Percentiles rank a stretch among this genome's conserved stretches.
Conservation (phyloP, 2,329 filamentous ascomycete genomes). For the Aspergillus novoparasiticus region DNA sequence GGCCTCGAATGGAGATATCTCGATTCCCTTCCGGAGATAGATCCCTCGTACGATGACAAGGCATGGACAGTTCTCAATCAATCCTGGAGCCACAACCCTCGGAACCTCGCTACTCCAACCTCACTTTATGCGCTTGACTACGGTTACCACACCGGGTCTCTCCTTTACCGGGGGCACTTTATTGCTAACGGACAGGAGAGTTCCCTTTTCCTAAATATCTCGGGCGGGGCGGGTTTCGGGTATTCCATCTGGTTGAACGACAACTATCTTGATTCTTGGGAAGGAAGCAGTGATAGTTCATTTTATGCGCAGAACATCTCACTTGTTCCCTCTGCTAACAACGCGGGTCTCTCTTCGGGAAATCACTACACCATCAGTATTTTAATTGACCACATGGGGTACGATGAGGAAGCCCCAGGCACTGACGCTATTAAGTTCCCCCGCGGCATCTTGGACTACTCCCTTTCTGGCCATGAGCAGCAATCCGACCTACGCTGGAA, state of each 20-base stretch:
- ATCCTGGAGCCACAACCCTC: conserved; percentile 12
- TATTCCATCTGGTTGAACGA: conserved; percentile 31
- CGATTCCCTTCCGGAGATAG: conserved; percentile 19
- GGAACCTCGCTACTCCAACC: conserved; percentile 21
- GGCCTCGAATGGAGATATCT: conserved; percentile 21
- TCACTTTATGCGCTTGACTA: conserved; percentile 34
- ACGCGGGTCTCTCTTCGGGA: background rate
- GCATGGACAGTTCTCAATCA: conserved; percentile 14
- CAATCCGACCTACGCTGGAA: conserved; percentile 48
- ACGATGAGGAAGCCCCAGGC: conserved; percentile 35
- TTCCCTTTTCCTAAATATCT: conserved; percentile 21
- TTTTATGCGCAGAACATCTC: conserved; percentile 13
- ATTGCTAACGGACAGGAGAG: conserved; percentile 27
- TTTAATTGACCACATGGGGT: conserved; percentile 31
- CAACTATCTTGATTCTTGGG: conserved; percentile 30
- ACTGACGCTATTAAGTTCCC: conserved; percentile 47
- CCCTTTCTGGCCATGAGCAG: conserved; percentile 36
- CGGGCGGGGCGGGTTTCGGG: conserved; percentile 31
- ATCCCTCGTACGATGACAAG: conserved; percentile 15
- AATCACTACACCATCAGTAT: conserved; percentile 22
- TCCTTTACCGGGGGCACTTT: conserved; percentile 35
- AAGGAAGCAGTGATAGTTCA: conserved; percentile 16
- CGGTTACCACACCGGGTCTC: conserved; percentile 31
- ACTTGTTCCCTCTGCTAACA: background rate
- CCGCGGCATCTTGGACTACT: conserved; percentile 52